Conservation (phyloP, 2,329 filamentous ascomycete genomes). For the Xylariaceae sp. region DNA sequence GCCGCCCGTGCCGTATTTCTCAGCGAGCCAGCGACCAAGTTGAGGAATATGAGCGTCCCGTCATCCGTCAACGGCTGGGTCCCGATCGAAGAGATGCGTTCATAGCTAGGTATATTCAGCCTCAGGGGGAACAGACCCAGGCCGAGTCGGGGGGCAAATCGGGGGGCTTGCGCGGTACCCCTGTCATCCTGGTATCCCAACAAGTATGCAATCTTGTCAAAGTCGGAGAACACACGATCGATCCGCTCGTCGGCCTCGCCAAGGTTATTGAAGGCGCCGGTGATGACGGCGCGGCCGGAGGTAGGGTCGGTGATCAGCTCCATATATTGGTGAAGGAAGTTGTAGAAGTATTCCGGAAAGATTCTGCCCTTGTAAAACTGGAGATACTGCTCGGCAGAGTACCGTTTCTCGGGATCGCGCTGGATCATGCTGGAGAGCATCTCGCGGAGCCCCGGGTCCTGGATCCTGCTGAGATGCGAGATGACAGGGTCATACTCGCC, state of each 20-base stretch:
- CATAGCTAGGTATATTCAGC: slow-evolving; percentile 80
- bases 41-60: slow-evolving; percentile 87
- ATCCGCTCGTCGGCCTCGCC: slow-evolving; percentile 91
- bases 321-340: slow-evolving; percentile 97
- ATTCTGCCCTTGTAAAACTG: slow-evolving; percentile 88
- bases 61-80: slow-evolving; percentile 67
- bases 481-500: slow-evolving; percentile 87
- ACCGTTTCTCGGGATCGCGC: slow-evolving; percentile 83
- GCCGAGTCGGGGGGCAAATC: slow-evolving; percentile 44
- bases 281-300: slow-evolving; percentile 67
- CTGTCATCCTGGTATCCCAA: slow-evolving; percentile 64
- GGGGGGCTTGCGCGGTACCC: slow-evolving; percentile 23
- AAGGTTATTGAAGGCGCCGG: slow-evolving; percentile 63
- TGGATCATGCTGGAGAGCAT: slow-evolving; percentile 96
- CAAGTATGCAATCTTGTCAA: slow-evolving; percentile 96
- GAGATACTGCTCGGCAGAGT: slow-evolving; percentile 89
- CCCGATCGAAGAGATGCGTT: slow-evolving; percentile 59
- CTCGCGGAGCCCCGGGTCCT: slow-evolving; percentile 79
- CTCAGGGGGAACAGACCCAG: slow-evolving; percentile 71
- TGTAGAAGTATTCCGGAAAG: slow-evolving; percentile 96
- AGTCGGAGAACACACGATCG: slow-evolving; percentile 86
- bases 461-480: slow-evolving; percentile 76
- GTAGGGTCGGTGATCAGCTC: slow-evolving; percentile 87
- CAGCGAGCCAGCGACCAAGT: slow-evolving; percentile 80
- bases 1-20: slow-evolving; percentile 83